Evolutionary conservation across 768 basidiomycete species (phyloP), one percentile per base, ranked within the genome.

Genomic region (Hirschioporus abietinus): DNA sequence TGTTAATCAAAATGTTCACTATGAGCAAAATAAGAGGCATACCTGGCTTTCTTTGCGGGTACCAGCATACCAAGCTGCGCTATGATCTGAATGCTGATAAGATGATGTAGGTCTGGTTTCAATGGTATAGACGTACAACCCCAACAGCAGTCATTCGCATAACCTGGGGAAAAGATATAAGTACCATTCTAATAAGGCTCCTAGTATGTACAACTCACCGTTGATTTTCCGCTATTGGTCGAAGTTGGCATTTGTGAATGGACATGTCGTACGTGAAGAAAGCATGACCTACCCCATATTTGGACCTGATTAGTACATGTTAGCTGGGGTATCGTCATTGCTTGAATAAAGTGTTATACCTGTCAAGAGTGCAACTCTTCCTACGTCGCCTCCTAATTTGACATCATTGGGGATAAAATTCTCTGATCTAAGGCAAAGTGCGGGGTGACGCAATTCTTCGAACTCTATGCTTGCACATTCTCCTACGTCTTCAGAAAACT

Each of bases 101-200:
- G 62, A 65, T 24, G 25, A 59, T 42, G 23, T 12, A 23, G 0
- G 0, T 24, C 2, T 23, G 26, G 68, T 66, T 27, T 64, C 63
- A 35, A 25, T 58, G 58, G n/a, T 20, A 71, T 65, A 67, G 64
- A 72, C 88, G 65, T 76, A 92, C 90, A 67, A 99, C 88, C 23
- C 93, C 96, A 0, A 91, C 86, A 23, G 96, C 95, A 17, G 96
- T 96, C 96, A 97, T 98, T 60, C 97, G 88, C 88, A 97, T 93
- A 2, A 87, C 84, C 84, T 92, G 73, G 58, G 64, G 15, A 20
- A 27, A 42, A 64, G 63, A 59, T 68, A 58, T 60, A 26, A 66
- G 62, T 61, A 69, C 63, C 34, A 15, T 34, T 23, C 30, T 23
- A 27, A 23, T 12, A 5, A 12, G 18, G 26, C 64, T 1, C 20